Evolutionary conservation across 2,329 filamentous ascomycete genomes (phyloP).

Genomic region (Zasmidium angulare): DNA sequence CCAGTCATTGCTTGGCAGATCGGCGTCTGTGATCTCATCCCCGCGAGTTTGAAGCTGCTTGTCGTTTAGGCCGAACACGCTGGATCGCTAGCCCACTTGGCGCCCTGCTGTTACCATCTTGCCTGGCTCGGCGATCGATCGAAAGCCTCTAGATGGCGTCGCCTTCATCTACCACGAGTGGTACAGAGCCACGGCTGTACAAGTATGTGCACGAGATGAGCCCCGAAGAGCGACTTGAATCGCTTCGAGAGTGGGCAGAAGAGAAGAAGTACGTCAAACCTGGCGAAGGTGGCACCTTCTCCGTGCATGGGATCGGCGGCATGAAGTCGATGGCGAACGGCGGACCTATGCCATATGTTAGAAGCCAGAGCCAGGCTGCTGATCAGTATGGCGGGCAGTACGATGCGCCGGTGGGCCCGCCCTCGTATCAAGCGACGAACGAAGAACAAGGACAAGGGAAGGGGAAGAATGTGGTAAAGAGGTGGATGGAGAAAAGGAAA

Average conservation of each 20-base stretch:
- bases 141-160: not conserved
- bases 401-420: constrained; percentile 20
- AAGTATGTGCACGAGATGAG: constrained; percentile 25
- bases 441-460: constrained; percentile 6
- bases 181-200: not conserved
- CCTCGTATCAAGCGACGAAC: constrained; percentile 14
- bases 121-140: not conserved
- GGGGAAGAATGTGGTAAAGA: constrained; percentile 13
- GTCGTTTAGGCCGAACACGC: not conserved
- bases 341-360: constrained; percentile 7
- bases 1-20: not conserved
- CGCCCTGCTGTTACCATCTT: not conserved
- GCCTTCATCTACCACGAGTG: not conserved
- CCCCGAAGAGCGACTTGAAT: constrained; percentile 21
- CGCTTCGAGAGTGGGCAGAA: constrained; percentile 24
- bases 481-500: constrained; percentile 21
- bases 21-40: not conserved
- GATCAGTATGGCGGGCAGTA: constrained; percentile 21
- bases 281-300: constrained; percentile 23
- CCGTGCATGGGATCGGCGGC: constrained; percentile 7
- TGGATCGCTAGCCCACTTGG: not conserved
- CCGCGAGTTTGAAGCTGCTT: not conserved
- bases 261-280: constrained; percentile 26
- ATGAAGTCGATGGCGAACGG: constrained; percentile 17
- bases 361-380: not conserved